Conservation (phyloP, 1,284 basidiomycete species). For the Trichosporon sp. region DNA sequence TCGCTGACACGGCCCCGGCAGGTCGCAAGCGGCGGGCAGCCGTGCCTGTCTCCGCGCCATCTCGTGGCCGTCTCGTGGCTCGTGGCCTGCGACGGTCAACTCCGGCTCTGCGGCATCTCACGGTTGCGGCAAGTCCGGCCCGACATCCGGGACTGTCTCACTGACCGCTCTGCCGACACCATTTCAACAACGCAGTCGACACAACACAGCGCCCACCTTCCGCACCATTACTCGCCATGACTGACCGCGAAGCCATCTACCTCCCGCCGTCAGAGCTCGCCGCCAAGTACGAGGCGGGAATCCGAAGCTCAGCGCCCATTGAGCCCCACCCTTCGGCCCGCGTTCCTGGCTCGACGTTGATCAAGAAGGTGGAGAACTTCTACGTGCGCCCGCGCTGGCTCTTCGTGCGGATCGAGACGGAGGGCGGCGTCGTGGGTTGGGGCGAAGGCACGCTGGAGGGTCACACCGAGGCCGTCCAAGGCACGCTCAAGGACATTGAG, state of each 20-base stretch:
- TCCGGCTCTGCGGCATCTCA: background rate
- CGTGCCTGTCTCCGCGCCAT: background rate
- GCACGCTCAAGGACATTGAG: conserved; percentile 61
- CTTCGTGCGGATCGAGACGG: conserved; percentile 67
- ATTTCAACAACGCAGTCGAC: too few relatives aligned
- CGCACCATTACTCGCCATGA: background rate
- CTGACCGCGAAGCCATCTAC: conserved; percentile 32
- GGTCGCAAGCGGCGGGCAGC: background rate
- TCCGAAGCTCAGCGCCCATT: conserved; percentile 27
- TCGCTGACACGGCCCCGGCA: background rate
- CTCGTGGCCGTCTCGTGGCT: background rate
- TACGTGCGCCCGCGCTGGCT: conserved; percentile 70
- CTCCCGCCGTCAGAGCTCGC: conserved; percentile 42
- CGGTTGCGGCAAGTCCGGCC: background rate
- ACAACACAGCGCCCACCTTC: background rate
- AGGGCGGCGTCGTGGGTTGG: conserved; percentile 65
- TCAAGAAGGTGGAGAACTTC: conserved; percentile 54
- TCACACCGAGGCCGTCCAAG: conserved; percentile 70
- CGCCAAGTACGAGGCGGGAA: conserved; percentile 36
- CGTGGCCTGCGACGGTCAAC: background rate
- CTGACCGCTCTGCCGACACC: background rate
- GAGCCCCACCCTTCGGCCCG: conserved; percentile 29
- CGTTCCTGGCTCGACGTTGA: conserved; percentile 26
- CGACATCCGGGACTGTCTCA: background rate
- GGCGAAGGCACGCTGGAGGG: conserved; percentile 51